These are phyloP conservation scores for Mangifera indica DNA, from an alignment of 345 rosid species.

Conservation along the genomic window DNA sequence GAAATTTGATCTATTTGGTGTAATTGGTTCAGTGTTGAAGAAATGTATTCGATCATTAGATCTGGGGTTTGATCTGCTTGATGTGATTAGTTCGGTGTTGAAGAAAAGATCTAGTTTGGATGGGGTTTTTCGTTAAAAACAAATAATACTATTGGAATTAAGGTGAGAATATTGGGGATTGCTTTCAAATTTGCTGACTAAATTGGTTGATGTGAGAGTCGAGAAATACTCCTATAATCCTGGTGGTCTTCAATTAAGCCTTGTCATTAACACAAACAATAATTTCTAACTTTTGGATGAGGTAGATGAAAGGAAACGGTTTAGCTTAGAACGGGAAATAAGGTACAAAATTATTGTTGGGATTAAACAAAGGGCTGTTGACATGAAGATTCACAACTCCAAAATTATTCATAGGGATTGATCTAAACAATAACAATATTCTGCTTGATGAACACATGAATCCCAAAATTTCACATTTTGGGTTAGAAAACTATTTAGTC, in stretches of 20 bases:
- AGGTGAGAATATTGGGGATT: too few relatives aligned
- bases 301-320: conserved; percentile 16
- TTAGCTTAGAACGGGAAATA: conserved; percentile 23
- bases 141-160: too few relatives aligned
- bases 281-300: conserved; percentile 9
- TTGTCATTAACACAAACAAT: background rate
- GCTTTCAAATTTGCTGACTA: too few relatives aligned
- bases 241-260: background rate
- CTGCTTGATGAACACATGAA: conserved; percentile 30
- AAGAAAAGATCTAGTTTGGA: too few relatives aligned
- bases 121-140: too few relatives aligned
- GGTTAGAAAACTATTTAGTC: conserved; percentile 33
- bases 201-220: too few relatives aligned
- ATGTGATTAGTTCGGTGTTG: too few relatives aligned
- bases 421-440: conserved; percentile 33
- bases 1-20: too few relatives aligned
- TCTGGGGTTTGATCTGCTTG: too few relatives aligned
- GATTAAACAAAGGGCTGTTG: conserved; percentile 26
- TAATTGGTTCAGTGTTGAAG: too few relatives aligned
- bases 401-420: conserved; percentile 30
- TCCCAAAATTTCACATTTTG: conserved; percentile 36
- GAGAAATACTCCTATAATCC: too few relatives aligned
- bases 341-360: conserved; percentile 28
- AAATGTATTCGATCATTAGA: too few relatives aligned
- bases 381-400: conserved; percentile 34